phyloP scores from a whole-genome alignment of 2,329 filamentous ascomycete species.

The Chaetomium strumarium region DNA sequence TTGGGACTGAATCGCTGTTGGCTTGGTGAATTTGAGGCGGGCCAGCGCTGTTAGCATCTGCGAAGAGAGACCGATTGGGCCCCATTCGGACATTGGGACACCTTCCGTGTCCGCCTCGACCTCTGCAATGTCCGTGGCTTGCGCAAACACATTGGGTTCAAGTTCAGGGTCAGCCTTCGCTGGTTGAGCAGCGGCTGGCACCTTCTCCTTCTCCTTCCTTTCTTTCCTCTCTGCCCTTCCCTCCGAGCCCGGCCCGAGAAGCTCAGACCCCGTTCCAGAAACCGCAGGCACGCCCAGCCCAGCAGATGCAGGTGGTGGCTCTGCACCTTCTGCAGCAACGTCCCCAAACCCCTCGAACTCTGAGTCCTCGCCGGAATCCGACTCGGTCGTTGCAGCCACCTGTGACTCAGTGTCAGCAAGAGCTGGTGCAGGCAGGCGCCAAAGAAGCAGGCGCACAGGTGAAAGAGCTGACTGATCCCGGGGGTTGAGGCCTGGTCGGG shows the following conservation, averaged over 20 bases:
- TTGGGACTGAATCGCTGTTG: slow-evolving; percentile 73
- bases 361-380: slow-evolving; percentile 24
- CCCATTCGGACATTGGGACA: slow-evolving; percentile 75
- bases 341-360: slow-evolving; percentile 32
- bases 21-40: slow-evolving; percentile 71
- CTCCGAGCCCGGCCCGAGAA: background rate
- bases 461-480: background rate
- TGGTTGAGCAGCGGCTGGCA: slow-evolving; percentile 31
- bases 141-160: slow-evolving; percentile 47
- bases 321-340: slow-evolving; percentile 10
- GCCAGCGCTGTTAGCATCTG: slow-evolving; percentile 68
- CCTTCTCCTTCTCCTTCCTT: slow-evolving; percentile 25
- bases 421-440: background rate
- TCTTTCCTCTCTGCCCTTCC: slow-evolving; percentile 28
- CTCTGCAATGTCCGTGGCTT: slow-evolving; percentile 48
- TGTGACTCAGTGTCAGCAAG: slow-evolving; percentile 21
- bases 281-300: background rate
- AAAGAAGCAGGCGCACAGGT: no score
- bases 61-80: slow-evolving; percentile 64
- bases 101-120: slow-evolving; percentile 47
- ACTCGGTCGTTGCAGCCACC: slow-evolving; percentile 24
- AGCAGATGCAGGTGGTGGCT: background rate
- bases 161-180: slow-evolving; percentile 35
- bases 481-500: no score
- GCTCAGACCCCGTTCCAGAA: slow-evolving; percentile 26